Evolutionary conservation across 1,284 basidiomycete genomes (phyloP).

Genomic region (Ustilago esculenta): DNA sequence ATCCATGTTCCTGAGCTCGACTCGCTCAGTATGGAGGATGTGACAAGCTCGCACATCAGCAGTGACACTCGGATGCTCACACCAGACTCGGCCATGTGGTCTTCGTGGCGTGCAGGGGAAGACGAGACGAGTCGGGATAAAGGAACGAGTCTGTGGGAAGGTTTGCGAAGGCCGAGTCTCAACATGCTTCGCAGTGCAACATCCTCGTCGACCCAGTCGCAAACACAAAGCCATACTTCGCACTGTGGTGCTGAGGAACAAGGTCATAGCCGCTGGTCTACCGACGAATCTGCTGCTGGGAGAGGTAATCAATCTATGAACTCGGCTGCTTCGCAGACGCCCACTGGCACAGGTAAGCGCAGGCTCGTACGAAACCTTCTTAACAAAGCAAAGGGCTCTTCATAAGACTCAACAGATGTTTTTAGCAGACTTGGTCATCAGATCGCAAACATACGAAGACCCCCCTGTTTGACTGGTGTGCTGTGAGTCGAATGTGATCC

Average conservation of each 20-base stretch:
- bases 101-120: slow-evolving; percentile 6
- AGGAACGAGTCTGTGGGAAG: slow-evolving; percentile 24
- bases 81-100: slow-evolving; percentile 21
- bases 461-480: too few species aligned
- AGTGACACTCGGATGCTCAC: slow-evolving; percentile 17
- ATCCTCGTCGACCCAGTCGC: slow-evolving; percentile 27
- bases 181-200: slow-evolving; percentile 38
- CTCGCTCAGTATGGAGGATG: background rate
- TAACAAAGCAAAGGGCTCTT: slow-evolving; percentile 37
- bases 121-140: slow-evolving; percentile 12
- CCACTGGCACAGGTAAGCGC: slow-evolving; percentile 8
- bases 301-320: background rate
- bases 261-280: slow-evolving; percentile 19
- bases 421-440: too few species aligned
- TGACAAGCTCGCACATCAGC: background rate
- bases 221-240: slow-evolving; percentile 21
- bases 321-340: background rate
- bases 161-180: slow-evolving; percentile 30
- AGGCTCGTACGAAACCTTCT: slow-evolving; percentile 37
- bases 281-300: slow-evolving; percentile 8
- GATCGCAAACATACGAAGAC: too few species aligned
- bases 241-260: slow-evolving; percentile 8
- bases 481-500: too few species aligned
- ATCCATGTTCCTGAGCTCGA: slow-evolving; percentile 8
- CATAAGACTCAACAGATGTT: slow-evolving; percentile 5